A percentile compares a stretch with the other conserved stretches of the same genome.
Conservation (phyloP, 2,329 filamentous ascomycete species). For the Metarhizium album region DNA sequence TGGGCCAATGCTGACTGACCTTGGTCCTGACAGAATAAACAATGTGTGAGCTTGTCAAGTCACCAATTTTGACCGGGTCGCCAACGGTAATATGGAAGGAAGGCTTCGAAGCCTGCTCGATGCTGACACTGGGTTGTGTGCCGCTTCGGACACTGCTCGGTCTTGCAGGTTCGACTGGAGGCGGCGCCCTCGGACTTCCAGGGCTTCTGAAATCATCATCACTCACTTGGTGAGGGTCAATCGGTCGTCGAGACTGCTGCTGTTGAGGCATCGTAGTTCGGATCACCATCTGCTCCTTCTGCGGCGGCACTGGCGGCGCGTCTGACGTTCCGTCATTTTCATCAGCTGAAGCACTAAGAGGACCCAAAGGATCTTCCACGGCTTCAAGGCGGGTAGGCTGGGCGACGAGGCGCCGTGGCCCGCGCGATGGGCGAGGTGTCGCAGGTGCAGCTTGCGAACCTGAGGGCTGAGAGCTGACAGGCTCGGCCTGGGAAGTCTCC, state of each 20-base stretch:
- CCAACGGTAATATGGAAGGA: slow-evolving; percentile 85
- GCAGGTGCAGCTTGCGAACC: slow-evolving; percentile 11
- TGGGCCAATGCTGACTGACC: slow-evolving; percentile 35
- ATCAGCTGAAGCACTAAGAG: slow-evolving; percentile 56
- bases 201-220: slow-evolving; percentile 54
- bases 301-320: slow-evolving; percentile 57
- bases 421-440: slow-evolving; percentile 31
- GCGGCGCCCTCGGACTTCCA: slow-evolving; percentile 50
- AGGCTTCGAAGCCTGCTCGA: slow-evolving; percentile 90
- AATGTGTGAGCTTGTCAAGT: slow-evolving; percentile 92
- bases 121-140: slow-evolving; percentile 67
- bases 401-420: slow-evolving; percentile 55
- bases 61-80: slow-evolving; percentile 95
- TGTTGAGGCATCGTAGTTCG: slow-evolving; percentile 44
- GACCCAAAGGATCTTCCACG: slow-evolving; percentile 66
- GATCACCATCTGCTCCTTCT: slow-evolving; percentile 55
- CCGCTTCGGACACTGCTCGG: slow-evolving; percentile 40
- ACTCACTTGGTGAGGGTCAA: slow-evolving; percentile 56
- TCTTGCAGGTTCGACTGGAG: slow-evolving; percentile 48
- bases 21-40: slow-evolving; percentile 93
- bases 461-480: slow-evolving; percentile 18
- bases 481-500: slow-evolving; percentile 22
- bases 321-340: slow-evolving; percentile 26
- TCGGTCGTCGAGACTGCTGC: slow-evolving; percentile 32
- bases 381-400: slow-evolving; percentile 71